Base-by-base conservation (phyloP, 495 filamentous ascomycete genomes). In the Neurospora sp. region DNA sequence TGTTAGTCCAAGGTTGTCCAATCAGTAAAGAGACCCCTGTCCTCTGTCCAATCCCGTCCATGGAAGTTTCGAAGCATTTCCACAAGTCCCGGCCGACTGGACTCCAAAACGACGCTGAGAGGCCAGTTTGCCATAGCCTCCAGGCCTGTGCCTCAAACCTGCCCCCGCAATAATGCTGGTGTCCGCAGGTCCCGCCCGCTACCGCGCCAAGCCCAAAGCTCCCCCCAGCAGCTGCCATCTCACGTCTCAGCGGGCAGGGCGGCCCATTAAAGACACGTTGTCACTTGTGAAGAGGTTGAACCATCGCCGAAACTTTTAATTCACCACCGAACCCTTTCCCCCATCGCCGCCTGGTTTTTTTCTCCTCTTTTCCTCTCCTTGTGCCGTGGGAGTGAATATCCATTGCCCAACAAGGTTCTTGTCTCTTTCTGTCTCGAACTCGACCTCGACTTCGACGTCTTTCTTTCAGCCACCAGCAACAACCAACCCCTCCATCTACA, bases 341-440 rank as follows among this genome's bases (percentile, higher is more conserved):
- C 48, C 48, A 59, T 59, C 46, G 20, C 46, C 9, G 46, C 10
- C 1, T 62, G 12, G 0, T 8, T 59, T 44, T 75, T 79, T 35
- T 35, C 77, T 77, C 75, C 74, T 41, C 74, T 77, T 77, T 79
- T 78, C 79, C 77, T 74, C 76, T 76, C 78, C 74, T 82, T 77
- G 77, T 83, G 82, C 84, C 81, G 78, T 84, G 81, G 81, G 77
- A 84, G 81, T 77, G 79, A 66, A 78, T 76, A 81, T 78, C 76
- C 76, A 80, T 78, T 77, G 75, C 76, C 76, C 75, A 66, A 71
- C 39, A 54, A 73, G 46, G 62, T 71, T 75, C 70, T 78, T 69
- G 70, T 73, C 75, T 77, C 75, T 77, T 75, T 77, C 62, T 69
- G 71, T 70, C 59, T 72, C 76, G 77, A 72, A 74, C 54, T 74